Base-by-base conservation (phyloP, 2,329 filamentous ascomycete species). In the Colletotrichum australisinense region DNA sequence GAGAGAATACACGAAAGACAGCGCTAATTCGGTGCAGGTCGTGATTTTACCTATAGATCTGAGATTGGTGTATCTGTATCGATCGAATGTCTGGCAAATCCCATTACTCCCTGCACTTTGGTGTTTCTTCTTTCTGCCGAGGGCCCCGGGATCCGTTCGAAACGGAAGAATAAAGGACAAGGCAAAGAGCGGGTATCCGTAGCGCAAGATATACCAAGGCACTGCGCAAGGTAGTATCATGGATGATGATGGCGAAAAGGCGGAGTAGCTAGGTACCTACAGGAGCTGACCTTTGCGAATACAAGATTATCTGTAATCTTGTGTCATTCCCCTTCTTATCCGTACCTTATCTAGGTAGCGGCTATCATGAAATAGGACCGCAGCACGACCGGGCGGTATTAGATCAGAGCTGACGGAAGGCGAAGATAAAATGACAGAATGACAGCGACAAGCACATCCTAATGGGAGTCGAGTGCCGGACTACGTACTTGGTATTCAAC, bases 91-190 rank as follows among this genome's bases (percentile, higher is more conserved):
- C 42, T 49, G 6, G 19, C 16, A 4, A n/a, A 49, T 49, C 16
- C 16, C 42, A n/a, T 49, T 7, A 19, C 42, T n/a, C 8, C 11
- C 32, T 19, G 12, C 11, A 19, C 16, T 26, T 24, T 55, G 38
- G 28, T 56, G 7, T 56, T 46, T 57, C 52, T 68, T 52, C 52
- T 63, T 56, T 53, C 24, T n/a, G 28, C 19, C 66, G 66, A 38
- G 49, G 16, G 53, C 53, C 49, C 59, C 32, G 32, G 22, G 26
- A 55, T 69, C 42, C 35, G 69, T 53, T 58, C 62, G 24, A 60
- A 22, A 22, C 32, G 68, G 19, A 24, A 7, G 26, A 46, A 28
- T 46, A 60, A 42, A 38, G 28, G 28, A 30, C 19, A 46, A 46
- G 16, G 22, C 12, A 28, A 32, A 38, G 14, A 4, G 30, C 11